Conservation (phyloP, 78 protist species). For the Polysphondylium violaceum region DNA sequence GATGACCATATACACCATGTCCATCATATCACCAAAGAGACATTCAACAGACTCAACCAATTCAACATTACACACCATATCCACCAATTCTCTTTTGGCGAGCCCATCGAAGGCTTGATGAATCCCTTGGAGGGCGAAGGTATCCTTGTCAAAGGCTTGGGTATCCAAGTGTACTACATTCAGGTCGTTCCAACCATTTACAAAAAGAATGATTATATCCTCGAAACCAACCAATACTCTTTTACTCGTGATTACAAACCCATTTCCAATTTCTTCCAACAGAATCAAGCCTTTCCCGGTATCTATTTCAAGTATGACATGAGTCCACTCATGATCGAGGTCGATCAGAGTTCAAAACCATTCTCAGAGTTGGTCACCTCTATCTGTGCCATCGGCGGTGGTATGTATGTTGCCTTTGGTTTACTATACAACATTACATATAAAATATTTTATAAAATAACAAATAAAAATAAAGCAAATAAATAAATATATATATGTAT, state of each 20-base stretch:
- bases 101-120: constrained; percentile 41
- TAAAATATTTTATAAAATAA: constrained; percentile 19
- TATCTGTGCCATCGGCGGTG: constrained; percentile 75
- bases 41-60: neutral
- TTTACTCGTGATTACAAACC: constrained; percentile 21
- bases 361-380: constrained; percentile 45
- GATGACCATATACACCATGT: constrained; percentile 51
- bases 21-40: constrained; percentile 33
- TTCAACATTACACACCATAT: constrained; percentile 74
- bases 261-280: neutral
- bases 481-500: neutral
- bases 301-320: constrained; percentile 68
- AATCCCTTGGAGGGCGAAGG: constrained; percentile 53
- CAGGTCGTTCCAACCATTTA: constrained; percentile 69
- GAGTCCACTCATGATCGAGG: constrained; percentile 68
- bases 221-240: constrained; percentile 69
- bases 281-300: constrained; percentile 16
- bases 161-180: constrained; percentile 51
- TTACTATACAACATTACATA: constrained; percentile 8
- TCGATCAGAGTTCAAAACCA: constrained; percentile 73
- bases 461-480: neutral
- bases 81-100: constrained; percentile 70
- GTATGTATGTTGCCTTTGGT: constrained; percentile 75
- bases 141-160: constrained; percentile 12
- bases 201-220: constrained; percentile 31